Evolutionary conservation across 441 rosid genomes (phyloP), one percentile per base, ranked within the genome.

Genomic region (Iberis amara): DNA sequence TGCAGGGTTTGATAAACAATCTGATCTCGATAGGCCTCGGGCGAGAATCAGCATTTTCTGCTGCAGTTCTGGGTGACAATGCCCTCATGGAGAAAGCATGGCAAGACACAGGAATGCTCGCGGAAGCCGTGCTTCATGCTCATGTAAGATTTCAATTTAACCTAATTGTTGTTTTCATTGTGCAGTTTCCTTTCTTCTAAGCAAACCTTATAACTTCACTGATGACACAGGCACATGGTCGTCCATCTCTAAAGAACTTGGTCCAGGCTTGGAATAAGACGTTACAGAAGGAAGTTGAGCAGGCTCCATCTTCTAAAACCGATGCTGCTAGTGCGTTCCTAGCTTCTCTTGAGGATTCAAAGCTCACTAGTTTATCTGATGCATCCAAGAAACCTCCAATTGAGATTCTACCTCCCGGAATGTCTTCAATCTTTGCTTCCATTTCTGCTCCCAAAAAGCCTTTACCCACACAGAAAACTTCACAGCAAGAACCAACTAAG

Each of bases 61-160:
- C 94, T 61, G 96, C 97, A 40, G 80, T 89, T 61, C 66, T 92
- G 71, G 97, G 96, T 39, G 99, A 92, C 76, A 89, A 89, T 70
- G 92, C 84, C 46, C 90, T 92, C 64, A 86, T 92, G 99, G 99
- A 89, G 69, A 89, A 81, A 73, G 92, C 95, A 27, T 92, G 99
- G 99, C 92, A 84, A 78, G 99, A 92, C 56, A 89, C 97, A 0
- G 99, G 99, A 66, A 92, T 92, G 99, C 95, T 84, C 28, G 88
- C 97, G 7, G 99, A 92, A 79, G 83, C 97, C 30, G 99, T 89
- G 31, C 92, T 92, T 71, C 99, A 92, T 67, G 94, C 97, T 11
- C 97, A 92, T 43, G 97, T 92, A 89, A 51, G 68, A 47, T 64
- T 58, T 32, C 14, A 18, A 3, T 53, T 46, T 43, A 18, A 43